Percentiles rank a stretch among this genome's conserved stretches.
Conservation (phyloP, 305 asterid species). For the Solanum hybrid region DNA sequence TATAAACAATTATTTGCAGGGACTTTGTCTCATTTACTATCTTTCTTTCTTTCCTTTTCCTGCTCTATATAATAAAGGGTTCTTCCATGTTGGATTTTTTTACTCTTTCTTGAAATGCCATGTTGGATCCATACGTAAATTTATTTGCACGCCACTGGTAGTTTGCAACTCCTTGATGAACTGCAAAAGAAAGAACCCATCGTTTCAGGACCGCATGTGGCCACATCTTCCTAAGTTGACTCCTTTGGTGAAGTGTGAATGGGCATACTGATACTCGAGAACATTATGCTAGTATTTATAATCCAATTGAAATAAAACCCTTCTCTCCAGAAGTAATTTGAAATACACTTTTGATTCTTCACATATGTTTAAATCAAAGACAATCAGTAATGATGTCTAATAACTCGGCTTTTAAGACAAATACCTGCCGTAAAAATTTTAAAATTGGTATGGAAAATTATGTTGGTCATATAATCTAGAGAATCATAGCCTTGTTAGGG, state of each 20-base stretch:
- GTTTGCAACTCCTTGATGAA: not conserved
- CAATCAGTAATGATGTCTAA: not conserved
- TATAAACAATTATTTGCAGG: not conserved
- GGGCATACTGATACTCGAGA: not conserved
- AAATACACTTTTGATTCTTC: not conserved
- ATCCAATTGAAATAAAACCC: not conserved
- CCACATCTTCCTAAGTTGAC: not conserved
- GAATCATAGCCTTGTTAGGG: not conserved
- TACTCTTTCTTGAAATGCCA: not conserved
- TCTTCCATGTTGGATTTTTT: not conserved
- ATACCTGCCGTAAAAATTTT: not conserved
- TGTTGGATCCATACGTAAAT: not conserved
- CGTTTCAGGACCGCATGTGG: not conserved
- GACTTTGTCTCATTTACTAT: not conserved
- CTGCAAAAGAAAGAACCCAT: not conserved
- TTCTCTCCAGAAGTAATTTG: not conserved
- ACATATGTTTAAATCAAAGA: not conserved
- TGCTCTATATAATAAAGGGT: not conserved
- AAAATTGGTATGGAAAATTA: not conserved
- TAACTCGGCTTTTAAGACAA: not conserved
- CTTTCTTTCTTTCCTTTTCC: not conserved
- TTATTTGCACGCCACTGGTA: not conserved
- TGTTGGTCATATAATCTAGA: not conserved
- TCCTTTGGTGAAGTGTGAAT: not conserved
- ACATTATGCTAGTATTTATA: not conserved